Evolutionary conservation across 2,329 filamentous ascomycete genomes (phyloP), one percentile per base, ranked within the genome.

Genomic region (Pseudohalonectria lignicola): DNA sequence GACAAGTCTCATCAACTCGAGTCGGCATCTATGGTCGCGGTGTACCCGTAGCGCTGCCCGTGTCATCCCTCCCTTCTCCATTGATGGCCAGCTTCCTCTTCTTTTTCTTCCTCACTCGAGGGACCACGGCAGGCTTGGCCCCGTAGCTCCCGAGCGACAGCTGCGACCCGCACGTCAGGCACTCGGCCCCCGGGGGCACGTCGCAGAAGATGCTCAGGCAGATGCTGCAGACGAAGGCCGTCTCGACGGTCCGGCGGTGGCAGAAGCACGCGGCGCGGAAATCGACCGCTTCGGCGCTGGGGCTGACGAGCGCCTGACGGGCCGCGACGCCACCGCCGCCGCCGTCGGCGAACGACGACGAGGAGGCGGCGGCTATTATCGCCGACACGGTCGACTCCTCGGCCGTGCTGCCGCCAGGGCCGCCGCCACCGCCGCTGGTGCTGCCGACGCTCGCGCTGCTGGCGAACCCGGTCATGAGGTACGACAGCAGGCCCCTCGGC

Each of bases 251-350:
- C 26, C 76, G 77, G 36, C 90, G 74, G 61, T 98, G 92, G 56
- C 92, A 98, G 63, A 98, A 98, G 56, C 92, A 98, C 4, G 92
- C 92, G n/a, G 93, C 90, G 31, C 92, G 78, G 57, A 98, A 98
- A 61, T 98, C 93, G 31, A 98, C 87, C 32, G 82, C 79, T 40
- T 88, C 83, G 28, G 86, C 80, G 7, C 83, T 86, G 0, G 92
- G 88, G 4, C 82, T 66, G 31, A 94, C 72, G 31, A 98, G 64
- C 29, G 30, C 15, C 3, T 7, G 23, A 7, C 7, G 8, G 23
- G 23, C 23, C 41, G 36, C 5, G 19, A 3, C 18, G 29, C 9
- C 79, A 64, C 17, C 73, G 72, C 12, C 66, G 68, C 42, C 75
- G 72, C 5, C 21, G 13, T 16, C 28, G 12, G 26, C 35, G 23